Evolutionary conservation across 768 basidiomycete genomes (phyloP).

Genomic region (Clitopilus passeckerianus): DNA sequence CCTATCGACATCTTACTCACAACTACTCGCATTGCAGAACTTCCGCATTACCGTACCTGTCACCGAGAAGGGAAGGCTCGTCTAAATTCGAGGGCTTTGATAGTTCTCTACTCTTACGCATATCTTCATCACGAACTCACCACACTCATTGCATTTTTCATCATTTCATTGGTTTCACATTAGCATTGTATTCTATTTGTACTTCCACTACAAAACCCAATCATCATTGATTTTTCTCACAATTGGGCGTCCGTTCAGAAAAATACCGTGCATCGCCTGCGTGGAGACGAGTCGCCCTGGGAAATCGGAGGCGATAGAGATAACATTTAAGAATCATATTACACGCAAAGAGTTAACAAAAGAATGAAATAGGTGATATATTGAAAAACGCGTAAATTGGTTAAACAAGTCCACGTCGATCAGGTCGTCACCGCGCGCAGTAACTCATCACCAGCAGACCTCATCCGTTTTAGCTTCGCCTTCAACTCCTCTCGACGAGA

Average conservation of each 20-base stretch:
- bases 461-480: slow-evolving; percentile 48
- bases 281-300: too few relatives aligned
- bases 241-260: too few relatives aligned
- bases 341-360: too few relatives aligned
- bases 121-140: not conserved
- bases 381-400: too few relatives aligned
- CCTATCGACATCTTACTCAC: not conserved
- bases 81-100: slow-evolving; percentile 5
- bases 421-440: not conserved
- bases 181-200: not conserved
- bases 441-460: slow-evolving; percentile 39
- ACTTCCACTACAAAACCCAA: not conserved
- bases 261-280: too few relatives aligned
- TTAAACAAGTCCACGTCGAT: too few relatives aligned
- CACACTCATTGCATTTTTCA: not conserved
- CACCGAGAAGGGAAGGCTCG: slow-evolving; percentile 15
- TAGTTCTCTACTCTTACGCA: not conserved
- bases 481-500: slow-evolving; percentile 40
- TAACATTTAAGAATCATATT: too few relatives aligned
- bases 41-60: slow-evolving; percentile 9
- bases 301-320: too few relatives aligned
- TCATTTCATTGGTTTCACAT: not conserved
- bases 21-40: slow-evolving; percentile 11
- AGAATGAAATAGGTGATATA: too few relatives aligned
- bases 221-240: not conserved